Base-by-base conservation (phyloP, 495 filamentous ascomycete species). In the Hypoxylon crocopeplum region DNA sequence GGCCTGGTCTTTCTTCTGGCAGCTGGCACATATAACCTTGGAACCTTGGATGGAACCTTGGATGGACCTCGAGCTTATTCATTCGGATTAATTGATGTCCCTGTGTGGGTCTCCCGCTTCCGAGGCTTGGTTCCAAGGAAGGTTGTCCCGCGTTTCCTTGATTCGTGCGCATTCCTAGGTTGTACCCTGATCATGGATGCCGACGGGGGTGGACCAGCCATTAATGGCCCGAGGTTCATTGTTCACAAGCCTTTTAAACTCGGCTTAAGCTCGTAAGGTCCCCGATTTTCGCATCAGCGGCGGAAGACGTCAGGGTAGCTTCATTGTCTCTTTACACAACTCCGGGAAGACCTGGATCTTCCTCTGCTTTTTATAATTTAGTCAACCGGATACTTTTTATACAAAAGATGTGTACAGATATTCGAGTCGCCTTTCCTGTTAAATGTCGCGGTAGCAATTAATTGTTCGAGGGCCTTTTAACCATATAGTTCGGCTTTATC, bases 191-290 rank as follows among this genome's bases (percentile, higher is more conserved):
- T n/a, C 27, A 24, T 52, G 38, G 47, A 32, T 64, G 60, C 60
- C 60, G 60, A 59, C 33, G 22, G 39, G 33, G 51, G 47, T 56
- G 59, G 59, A 30, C 34, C 38, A 44, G 36, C 41, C 17, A 33
- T 19, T 19, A 59, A 64, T 59, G 61, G 54, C 61, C n/a, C 61
- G 61, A 64, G 61, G 61, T 64, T 29, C 49, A 59, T 64, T 25
- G 41, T 53, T 58, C 54, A 50, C 55, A 16, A 56, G 61, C 55
- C 29, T 59, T 63, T 59, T 64, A 54, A 64, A 55, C 61, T 59
- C 55, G 60, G 60, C 44, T 64, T 51, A 48, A 34, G 37, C 17
- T 38, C 13, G 7, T 27, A 37, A 21, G 45, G 22, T 36, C 44
- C 45, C 61, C 54, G 38, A 37, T 55, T 49, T 54, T 64, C 61